These are phyloP conservation scores for Schizochytrium sp. DNA, from an alignment of 108 stramenopile species.

Conservation along the genomic window DNA sequence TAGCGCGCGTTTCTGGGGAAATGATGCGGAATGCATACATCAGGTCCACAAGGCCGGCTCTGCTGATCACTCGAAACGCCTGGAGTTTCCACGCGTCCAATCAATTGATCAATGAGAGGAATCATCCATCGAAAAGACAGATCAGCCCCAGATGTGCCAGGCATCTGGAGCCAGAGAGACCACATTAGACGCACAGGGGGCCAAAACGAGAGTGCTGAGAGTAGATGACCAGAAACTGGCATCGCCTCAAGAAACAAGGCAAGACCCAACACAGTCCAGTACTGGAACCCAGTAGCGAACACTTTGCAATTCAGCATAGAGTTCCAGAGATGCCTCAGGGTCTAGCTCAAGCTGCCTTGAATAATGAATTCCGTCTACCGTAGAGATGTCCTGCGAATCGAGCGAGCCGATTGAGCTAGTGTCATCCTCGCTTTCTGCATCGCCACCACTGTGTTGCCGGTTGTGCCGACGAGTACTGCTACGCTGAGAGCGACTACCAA, in stretches of 20 bases:
- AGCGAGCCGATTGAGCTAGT: constrained; percentile 55
- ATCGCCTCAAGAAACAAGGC: constrained; percentile 37
- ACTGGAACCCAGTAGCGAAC: constrained; percentile 56
- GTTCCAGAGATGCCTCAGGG: constrained; percentile 31
- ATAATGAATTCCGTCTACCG: constrained; percentile 41
- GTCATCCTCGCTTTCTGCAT: constrained; percentile 14
- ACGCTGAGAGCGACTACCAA: background rate
- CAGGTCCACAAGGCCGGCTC: background rate
- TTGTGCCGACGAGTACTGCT: background rate
- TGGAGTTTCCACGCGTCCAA: constrained; percentile 9
- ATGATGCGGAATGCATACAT: constrained; percentile 44
- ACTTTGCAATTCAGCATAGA: constrained; percentile 47
- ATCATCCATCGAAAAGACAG: constrained; percentile 34
- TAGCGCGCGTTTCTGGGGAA: background rate
- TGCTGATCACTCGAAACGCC: constrained; percentile 16
- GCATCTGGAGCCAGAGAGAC: constrained; percentile 57
- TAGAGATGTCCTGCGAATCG: constrained; percentile 26
- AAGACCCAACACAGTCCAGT: constrained; percentile 43
- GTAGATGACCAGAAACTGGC: constrained; percentile 24
- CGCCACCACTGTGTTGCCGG: constrained; percentile 4
- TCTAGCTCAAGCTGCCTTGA: constrained; percentile 54
- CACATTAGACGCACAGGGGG: constrained; percentile 33
- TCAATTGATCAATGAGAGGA: background rate
- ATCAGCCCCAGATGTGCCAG: constrained; percentile 23
- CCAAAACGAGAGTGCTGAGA: constrained; percentile 35